A percentile compares a stretch with the other conserved stretches of the same genome.
These are phyloP conservation scores for Rhododendron ovatum DNA, from an alignment of 148 eudicot genomes.

Conservation along the genomic window DNA sequence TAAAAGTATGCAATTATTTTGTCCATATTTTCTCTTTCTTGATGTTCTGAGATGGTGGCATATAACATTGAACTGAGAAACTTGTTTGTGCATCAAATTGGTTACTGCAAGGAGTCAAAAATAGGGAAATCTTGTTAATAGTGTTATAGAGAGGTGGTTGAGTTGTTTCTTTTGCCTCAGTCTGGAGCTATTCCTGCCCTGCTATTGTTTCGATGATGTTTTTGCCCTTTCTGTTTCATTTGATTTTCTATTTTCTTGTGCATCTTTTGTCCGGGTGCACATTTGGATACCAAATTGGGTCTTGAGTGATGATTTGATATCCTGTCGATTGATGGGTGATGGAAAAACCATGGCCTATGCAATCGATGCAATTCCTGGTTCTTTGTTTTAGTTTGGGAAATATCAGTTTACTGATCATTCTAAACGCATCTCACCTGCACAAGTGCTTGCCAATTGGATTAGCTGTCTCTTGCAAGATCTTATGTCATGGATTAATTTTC, in stretches of 20 bases:
- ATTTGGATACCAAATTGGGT: neutral
- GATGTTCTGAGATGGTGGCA: neutral
- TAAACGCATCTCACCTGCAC: neutral
- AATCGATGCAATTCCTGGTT: neutral
- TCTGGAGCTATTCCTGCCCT: neutral
- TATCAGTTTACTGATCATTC: neutral
- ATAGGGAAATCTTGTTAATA: neutral
- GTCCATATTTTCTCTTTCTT: neutral
- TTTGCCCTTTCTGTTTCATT: neutral
- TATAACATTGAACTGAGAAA: neutral
- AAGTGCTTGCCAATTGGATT: neutral
- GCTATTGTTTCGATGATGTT: neutral
- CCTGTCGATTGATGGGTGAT: neutral
- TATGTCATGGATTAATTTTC: neutral
- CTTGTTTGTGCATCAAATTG: neutral
- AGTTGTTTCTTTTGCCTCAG: neutral
- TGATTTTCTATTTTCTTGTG: neutral
- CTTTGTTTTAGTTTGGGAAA: neutral
- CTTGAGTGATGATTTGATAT: neutral
- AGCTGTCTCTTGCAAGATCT: neutral
- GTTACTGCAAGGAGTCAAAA: neutral
- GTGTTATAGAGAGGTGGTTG: neutral
- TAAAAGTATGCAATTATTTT: neutral
- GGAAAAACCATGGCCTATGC: neutral
- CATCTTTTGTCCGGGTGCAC: neutral